Evolutionary conservation across 352 stramenopile genomes (phyloP), one percentile per base, ranked within the genome.

Genomic region (Ophiocytium majus): DNA sequence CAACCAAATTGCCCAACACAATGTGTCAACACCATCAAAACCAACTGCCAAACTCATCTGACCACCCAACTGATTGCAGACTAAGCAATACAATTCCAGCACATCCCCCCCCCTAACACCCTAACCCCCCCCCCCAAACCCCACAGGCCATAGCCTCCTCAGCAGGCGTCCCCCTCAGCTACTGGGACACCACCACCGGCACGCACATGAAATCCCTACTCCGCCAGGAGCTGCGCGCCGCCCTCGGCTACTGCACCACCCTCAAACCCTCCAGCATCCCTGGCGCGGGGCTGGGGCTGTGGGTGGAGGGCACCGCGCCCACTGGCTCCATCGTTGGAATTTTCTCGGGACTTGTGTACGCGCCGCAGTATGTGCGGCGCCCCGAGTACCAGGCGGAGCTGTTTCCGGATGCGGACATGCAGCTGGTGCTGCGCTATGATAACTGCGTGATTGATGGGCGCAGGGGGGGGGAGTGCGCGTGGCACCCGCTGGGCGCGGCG

Each of bases 401-500:
- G 31, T 81, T 81, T 50, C 75, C 75, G 28, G 75, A 81, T 17
- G 75, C 35, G 1, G 9, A 81, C 75, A 63, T 81, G 19, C 31
- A 81, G n/a, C 32, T 81, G 10, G 49, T 81, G 1, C 35, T 81
- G 75, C 31, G 75, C 31, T 81, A 81, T 50, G 75, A 81, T 17
- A 50, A 50, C 31, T 81, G 49, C 17, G 32, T 81, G 5, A 81
- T 81, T 50, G 75, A 81, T 43, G 75, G 75, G n/a, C 1, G 75
- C 1, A 81, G 17, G 19, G 32, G 5, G n/a, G 1, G 9, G 32
- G 36, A 17, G 34, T 57, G 31, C 36, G 10, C 10, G 5, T 81
- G 75, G 75, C 75, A 81, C 36, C 75, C 75, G 35, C 36, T 81
- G 31, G 36, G 19, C n/a, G 36, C 9, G 5, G 75, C 75, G 28